A percentile compares a stretch with the other conserved stretches of the same genome.
Conservation (phyloP, 2,329 filamentous ascomycete genomes). For the Colletotrichum sp. region DNA sequence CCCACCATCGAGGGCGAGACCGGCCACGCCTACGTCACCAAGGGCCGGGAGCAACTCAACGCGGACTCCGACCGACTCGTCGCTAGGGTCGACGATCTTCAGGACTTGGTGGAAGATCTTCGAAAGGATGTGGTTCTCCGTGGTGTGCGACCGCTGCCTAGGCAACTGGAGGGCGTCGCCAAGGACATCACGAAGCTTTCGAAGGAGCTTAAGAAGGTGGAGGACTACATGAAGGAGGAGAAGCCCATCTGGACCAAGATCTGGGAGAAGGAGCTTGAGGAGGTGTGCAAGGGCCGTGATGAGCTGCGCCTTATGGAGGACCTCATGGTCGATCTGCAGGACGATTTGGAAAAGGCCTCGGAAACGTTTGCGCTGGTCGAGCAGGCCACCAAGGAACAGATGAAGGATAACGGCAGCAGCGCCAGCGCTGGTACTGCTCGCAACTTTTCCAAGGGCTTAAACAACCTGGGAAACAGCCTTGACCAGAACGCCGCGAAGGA, state of each 20-base stretch:
- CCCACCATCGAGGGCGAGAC: conserved; percentile 76
- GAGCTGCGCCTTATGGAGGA: conserved; percentile 97
- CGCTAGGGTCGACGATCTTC: conserved; percentile 92
- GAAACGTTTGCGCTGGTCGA: conserved; percentile 96
- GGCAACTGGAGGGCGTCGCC: conserved; percentile 86
- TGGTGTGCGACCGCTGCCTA: conserved; percentile 87
- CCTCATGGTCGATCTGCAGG: conserved; percentile 86
- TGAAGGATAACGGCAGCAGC: conserved; percentile 71
- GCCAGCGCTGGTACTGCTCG: conserved; percentile 56
- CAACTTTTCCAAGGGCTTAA: conserved; percentile 58
- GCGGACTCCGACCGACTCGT: conserved; percentile 91
- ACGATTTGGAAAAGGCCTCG: conserved; percentile 92
- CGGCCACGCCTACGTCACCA: conserved; percentile 85
- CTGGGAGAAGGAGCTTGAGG: conserved; percentile 96
- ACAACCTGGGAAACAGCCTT: conserved; percentile 54
- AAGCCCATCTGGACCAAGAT: conserved; percentile 99
- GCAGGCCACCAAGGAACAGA: conserved; percentile 97
- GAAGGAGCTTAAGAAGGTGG: conserved; percentile 90
- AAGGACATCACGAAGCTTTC: conserved; percentile 85
- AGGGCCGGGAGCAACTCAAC: conserved; percentile 85
- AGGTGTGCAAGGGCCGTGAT: conserved; percentile 94
- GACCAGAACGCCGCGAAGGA: conserved; percentile 89
- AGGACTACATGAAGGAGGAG: conserved; percentile 88
- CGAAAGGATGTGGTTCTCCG: conserved; percentile 95
- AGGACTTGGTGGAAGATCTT: conserved; percentile 94